Evolutionary conservation across 2,329 filamentous ascomycete genomes (phyloP).

Genomic region (Tolypocladium cylindrosporum): DNA sequence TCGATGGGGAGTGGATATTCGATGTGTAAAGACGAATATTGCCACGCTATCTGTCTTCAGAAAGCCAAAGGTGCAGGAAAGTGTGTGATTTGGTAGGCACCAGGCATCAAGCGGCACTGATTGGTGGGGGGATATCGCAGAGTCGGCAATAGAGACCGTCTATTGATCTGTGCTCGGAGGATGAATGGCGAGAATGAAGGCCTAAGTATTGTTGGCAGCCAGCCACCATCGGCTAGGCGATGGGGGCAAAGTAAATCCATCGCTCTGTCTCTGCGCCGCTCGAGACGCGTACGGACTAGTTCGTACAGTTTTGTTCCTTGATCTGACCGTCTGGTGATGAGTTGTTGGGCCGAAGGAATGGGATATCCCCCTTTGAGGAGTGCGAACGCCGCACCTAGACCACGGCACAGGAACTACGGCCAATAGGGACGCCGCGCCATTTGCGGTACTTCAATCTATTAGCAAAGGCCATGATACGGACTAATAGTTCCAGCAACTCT

Average conservation of each 20-base stretch:
- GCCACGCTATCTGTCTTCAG: neutral
- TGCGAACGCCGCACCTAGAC: too few relatives aligned
- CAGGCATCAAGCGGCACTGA: neutral
- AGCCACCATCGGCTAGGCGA: neutral
- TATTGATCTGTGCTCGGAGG: neutral
- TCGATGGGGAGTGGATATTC: neutral
- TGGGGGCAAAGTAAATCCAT: neutral
- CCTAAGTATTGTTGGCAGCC: neutral
- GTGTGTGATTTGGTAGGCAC: neutral
- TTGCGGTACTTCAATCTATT: too few relatives aligned
- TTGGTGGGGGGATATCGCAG: too few relatives aligned
- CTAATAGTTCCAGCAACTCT: too few relatives aligned
- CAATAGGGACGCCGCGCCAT: too few relatives aligned
- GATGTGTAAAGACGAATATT: neutral
- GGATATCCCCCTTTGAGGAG: too few relatives aligned
- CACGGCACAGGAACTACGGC: too few relatives aligned
- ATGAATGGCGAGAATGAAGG: neutral
- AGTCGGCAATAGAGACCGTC: too few relatives aligned
- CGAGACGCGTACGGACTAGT: neutral
- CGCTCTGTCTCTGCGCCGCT: neutral
- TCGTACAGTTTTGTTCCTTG: too few relatives aligned
- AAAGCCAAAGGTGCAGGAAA: neutral
- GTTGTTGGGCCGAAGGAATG: too few relatives aligned
- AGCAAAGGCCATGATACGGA: too few relatives aligned
- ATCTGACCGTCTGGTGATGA: too few relatives aligned